Percentiles rank a stretch among this genome's conserved stretches.
These are phyloP conservation scores for Agaricales sp. DNA, from an alignment of 1,284 basidiomycete genomes.

Conservation along the genomic window DNA sequence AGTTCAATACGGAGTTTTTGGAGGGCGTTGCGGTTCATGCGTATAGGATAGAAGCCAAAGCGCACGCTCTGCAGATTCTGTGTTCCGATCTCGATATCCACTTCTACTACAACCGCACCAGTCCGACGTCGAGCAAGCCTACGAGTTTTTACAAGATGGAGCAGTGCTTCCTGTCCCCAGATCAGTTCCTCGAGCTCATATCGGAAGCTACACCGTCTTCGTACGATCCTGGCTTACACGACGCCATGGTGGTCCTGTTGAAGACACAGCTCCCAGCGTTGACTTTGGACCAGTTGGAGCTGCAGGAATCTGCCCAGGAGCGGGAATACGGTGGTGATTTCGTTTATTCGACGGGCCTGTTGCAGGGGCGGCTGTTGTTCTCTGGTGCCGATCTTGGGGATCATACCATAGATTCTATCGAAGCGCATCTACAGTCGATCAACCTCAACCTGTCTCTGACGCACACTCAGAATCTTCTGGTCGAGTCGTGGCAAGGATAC, in stretches of 20 bases:
- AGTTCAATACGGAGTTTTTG: slow-evolving; percentile 42
- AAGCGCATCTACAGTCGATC: slow-evolving; percentile 50
- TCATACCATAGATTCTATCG: slow-evolving; percentile 32
- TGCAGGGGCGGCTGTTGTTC: slow-evolving; percentile 45
- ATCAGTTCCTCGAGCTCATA: slow-evolving; percentile 51
- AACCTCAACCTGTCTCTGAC: slow-evolving; percentile 82
- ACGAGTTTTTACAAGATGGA: slow-evolving; percentile 50
- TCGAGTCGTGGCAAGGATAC: slow-evolving; percentile 73
- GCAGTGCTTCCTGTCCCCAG: slow-evolving; percentile 43
- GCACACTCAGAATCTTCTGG: slow-evolving; percentile 66
- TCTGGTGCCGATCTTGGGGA: slow-evolving; percentile 27
- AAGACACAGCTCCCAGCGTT: slow-evolving; percentile 41
- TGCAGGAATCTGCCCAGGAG: slow-evolving; percentile 51
- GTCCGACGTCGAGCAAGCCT: slow-evolving; percentile 32
- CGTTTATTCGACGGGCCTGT: slow-evolving; percentile 48
- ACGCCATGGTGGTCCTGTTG: slow-evolving; percentile 37
- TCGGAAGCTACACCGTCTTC: slow-evolving; percentile 58
- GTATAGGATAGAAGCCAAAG: slow-evolving; percentile 66
- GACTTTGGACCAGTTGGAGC: slow-evolving; percentile 52
- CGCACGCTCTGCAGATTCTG: slow-evolving; percentile 64
- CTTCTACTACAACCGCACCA: slow-evolving; percentile 27
- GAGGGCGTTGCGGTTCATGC: slow-evolving; percentile 51
- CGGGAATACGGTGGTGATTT: slow-evolving; percentile 78
- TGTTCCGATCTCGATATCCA: slow-evolving; percentile 62
- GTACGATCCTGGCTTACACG: slow-evolving; percentile 64